These are phyloP conservation scores for Setomelanomma holmii DNA, from an alignment of 2,329 filamentous ascomycete genomes.

Conservation along the genomic window DNA sequence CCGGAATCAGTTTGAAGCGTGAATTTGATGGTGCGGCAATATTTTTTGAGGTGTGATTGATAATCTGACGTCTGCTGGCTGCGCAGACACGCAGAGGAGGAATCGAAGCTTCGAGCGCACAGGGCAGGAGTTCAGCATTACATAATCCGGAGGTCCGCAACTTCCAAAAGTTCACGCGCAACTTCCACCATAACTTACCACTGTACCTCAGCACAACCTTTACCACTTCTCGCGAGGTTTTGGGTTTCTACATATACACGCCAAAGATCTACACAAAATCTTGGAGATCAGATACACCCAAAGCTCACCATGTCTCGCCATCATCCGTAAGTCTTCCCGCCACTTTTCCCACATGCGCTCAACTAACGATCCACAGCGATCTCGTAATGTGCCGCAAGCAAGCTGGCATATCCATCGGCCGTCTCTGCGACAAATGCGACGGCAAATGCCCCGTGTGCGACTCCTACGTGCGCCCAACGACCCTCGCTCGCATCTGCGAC, in stretches of 20 bases:
- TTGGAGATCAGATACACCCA: too few relatives aligned
- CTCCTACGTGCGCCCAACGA: conserved; percentile 97
- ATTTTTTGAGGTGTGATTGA: too few relatives aligned
- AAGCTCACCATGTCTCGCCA: conserved; percentile 86
- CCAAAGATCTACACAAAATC: too few relatives aligned
- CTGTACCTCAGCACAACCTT: conserved; percentile 1
- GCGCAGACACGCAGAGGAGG: not conserved
- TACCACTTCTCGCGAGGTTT: not conserved
- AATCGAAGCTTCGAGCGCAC: conserved; percentile 34
- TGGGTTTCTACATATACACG: too few relatives aligned
- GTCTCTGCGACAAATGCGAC: conserved; percentile 99
- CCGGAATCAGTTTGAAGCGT: not conserved
- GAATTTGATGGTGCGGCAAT: too few relatives aligned
- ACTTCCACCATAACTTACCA: conserved; percentile 4
- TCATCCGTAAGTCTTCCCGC: conserved; percentile 73
- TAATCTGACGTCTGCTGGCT: not conserved
- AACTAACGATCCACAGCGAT: conserved; percentile 65
- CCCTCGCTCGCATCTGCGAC: conserved; percentile 97
- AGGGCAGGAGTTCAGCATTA: conserved; percentile 22
- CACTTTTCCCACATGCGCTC: conserved; percentile 4
- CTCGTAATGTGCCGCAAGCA: conserved; percentile 99
- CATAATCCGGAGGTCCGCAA: conserved; percentile 22
- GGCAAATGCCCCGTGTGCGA: conserved; percentile 99
- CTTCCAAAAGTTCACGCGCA: conserved; percentile 9
- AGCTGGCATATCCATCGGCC: conserved; percentile 94